A percentile compares a stretch with the other conserved stretches of the same genome.
phyloP scores from a whole-genome alignment of 2,329 filamentous ascomycete genomes.

The Cordyceps cateniannulata region DNA sequence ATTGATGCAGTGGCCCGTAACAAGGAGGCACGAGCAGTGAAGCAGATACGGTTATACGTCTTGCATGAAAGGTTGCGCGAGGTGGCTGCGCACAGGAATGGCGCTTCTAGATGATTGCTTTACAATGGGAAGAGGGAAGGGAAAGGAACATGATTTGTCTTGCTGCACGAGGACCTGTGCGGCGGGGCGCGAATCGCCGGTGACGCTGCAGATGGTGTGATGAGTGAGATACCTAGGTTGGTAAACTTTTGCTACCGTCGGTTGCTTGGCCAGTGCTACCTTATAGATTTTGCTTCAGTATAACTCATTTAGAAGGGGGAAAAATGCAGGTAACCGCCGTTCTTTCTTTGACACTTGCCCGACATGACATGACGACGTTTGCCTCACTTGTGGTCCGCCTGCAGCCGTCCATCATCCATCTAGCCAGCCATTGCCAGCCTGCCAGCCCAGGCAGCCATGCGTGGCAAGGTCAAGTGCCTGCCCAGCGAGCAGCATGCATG shows the following conservation, averaged over 20 bases:
- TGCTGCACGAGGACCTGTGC: background rate
- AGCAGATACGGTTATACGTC: conserved; percentile 16
- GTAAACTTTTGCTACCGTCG: background rate
- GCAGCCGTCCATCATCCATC: conserved; percentile 5
- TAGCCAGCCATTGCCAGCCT: no score
- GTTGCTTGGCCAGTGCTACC: background rate
- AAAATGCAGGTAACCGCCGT: background rate
- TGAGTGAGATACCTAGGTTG: background rate
- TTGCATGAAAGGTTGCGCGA: conserved; percentile 19
- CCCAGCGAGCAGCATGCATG: background rate
- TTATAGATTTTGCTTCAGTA: background rate
- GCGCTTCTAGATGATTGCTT: conserved; percentile 1
- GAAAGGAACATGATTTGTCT: background rate
- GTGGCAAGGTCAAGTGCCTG: conserved; percentile 3
- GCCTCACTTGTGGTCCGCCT: conserved; percentile 4
- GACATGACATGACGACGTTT: background rate
- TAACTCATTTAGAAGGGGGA: background rate
- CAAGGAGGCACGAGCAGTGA: conserved; percentile 19
- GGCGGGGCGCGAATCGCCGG: background rate
- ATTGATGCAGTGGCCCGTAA: conserved; percentile 49
- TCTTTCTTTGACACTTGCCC: background rate
- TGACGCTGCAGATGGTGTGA: background rate
- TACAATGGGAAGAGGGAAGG: no score
- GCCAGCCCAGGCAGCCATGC: conserved; percentile 7
- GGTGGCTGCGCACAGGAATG: conserved; percentile 9